Evolutionary conservation across 1,139 yeast genomes (phyloP), one percentile per base, ranked within the genome.

Genomic region (Kodamaea fungicola): DNA sequence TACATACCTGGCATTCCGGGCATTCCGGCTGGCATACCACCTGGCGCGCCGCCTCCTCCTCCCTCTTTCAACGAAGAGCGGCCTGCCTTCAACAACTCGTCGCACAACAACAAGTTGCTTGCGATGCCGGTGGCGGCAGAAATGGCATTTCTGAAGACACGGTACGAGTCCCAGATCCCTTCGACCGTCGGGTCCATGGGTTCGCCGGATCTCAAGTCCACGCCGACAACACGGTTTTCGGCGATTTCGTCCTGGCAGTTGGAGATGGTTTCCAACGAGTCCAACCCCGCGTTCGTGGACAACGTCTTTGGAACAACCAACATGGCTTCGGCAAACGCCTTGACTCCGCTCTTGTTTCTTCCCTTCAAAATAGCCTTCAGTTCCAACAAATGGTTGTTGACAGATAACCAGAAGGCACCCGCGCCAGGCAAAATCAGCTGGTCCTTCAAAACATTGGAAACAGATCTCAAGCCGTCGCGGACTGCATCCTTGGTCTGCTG

Each of bases 401-500:
- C 86, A 37, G 95, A 81, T 56, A 94, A 72, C 69, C 83, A 94
- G 64, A 83, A 94, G 3, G 98, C 92, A 41, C 99, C 99, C 2
- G 95, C 98, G 42, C 99, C 99, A 6, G 98, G 97, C 35, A 94
- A 81, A 34, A 94, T 82, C 33, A 84, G 68, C 50, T 80, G 76
- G 62, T 94, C 99, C 55, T 81, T 84, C 38, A 94, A 68, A 23
- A 92, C 94, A 57, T 94, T 94, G 36, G 95, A 81, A 13, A 94
- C 97, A 2, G 97, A 89, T 53, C 98, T 80, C 43, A 94, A 72
- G 27, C 99, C 99, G 60, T 94, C 98, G 57, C 98, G 80, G 12
- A 94, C 89, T 0, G 98, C 97, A 59, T 94, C 98, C 60, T 90
- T 89, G 30, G 95, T 84, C 67, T 92, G 98, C 52, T 80, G 85